These are phyloP conservation scores for Umbelopsis ramanniana DNA, from an alignment of 192 early-diverging fungal species.

Conservation along the genomic window DNA sequence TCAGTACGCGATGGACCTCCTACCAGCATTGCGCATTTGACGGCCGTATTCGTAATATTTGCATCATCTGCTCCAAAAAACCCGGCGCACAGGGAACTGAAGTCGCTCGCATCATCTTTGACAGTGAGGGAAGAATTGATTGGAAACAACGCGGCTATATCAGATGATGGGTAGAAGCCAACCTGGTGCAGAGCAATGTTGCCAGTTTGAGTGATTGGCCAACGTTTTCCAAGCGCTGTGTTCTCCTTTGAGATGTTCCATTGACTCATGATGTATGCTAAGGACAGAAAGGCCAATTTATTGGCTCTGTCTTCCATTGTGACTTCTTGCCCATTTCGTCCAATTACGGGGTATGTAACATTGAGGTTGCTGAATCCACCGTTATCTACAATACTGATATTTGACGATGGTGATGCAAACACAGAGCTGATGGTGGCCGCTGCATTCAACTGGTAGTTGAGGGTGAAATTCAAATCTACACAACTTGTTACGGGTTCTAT, in stretches of 20 bases:
- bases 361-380: not conserved
- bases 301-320: conserved; percentile 9
- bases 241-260: not conserved
- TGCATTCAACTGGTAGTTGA: not conserved
- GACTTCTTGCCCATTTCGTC: not conserved
- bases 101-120: not conserved
- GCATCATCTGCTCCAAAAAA: not conserved
- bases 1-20: conserved; percentile 1
- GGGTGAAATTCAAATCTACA: not conserved
- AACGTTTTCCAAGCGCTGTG: not conserved
- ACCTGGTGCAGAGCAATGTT: not conserved
- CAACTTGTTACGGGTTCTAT: conserved; percentile 4
- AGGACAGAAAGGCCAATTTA: not conserved
- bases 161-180: not conserved
- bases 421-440: not conserved
- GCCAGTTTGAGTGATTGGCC: not conserved
- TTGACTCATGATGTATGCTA: not conserved
- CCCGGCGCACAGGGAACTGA: not conserved
- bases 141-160: not conserved
- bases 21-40: not conserved
- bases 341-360: not conserved
- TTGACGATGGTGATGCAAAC: not conserved
- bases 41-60: conserved; percentile 12
- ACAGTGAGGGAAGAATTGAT: not conserved
- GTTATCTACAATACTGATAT: not conserved